Conservation (phyloP, 441 rosid species). For the Gossypium laxum region DNA sequence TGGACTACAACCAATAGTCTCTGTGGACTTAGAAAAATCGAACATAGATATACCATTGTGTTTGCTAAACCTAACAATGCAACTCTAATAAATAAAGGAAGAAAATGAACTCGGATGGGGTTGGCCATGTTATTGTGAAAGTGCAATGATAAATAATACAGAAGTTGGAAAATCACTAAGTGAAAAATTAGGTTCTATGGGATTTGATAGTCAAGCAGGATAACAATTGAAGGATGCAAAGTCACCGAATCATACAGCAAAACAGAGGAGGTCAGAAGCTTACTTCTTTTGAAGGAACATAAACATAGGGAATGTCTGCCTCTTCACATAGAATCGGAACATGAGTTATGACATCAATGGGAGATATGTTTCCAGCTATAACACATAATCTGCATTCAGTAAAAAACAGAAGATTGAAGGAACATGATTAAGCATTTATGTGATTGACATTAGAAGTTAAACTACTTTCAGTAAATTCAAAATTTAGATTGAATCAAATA, state of each 20-base stretch:
- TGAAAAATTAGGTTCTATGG: background rate
- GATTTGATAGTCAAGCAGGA: background rate
- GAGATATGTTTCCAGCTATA: conserved; percentile 25
- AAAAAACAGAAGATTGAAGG: background rate
- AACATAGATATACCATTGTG: background rate
- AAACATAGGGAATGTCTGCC: conserved; percentile 58
- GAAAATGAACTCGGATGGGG: background rate
- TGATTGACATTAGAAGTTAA: background rate
- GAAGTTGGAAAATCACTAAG: background rate
- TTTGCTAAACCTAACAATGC: background rate
- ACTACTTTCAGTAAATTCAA: background rate
- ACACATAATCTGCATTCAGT: conserved; percentile 42
- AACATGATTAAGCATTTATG: background rate
- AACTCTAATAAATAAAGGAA: background rate
- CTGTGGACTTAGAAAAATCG: background rate
- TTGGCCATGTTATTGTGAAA: background rate
- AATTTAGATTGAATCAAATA: background rate
- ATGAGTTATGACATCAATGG: conserved; percentile 94
- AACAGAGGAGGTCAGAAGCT: conserved; percentile 3
- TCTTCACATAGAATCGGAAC: conserved; percentile 70
- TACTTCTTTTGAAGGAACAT: conserved; percentile 88
- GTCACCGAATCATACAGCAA: background rate
- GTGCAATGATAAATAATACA: background rate
- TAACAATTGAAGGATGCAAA: background rate
- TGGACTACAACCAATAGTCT: background rate